A percentile compares a stretch with the other conserved stretches of the same genome.
These are phyloP conservation scores for Fusarium miscanthi DNA, from an alignment of 2,329 filamentous ascomycete species.

Conservation along the genomic window DNA sequence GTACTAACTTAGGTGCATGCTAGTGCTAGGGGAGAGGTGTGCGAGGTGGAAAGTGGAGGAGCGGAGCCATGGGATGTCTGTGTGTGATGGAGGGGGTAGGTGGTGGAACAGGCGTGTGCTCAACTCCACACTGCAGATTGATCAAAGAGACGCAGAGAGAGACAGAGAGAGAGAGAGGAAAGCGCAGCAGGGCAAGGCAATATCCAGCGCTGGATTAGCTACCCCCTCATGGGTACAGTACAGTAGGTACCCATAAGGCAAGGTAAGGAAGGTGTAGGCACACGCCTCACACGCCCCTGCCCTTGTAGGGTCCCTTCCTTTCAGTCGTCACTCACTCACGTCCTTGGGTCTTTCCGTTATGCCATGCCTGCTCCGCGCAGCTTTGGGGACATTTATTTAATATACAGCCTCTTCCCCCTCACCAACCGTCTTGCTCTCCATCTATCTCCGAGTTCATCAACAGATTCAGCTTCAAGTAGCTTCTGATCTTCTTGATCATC, in stretches of 20 bases:
- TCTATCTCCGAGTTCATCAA: slow-evolving; percentile 39
- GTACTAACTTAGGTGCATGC: not conserved
- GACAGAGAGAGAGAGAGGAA: not conserved
- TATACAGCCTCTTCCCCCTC: slow-evolving; percentile 48
- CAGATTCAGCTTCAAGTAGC: slow-evolving; percentile 28
- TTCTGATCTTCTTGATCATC: slow-evolving; percentile 31
- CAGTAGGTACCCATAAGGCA: not conserved
- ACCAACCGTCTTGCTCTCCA: slow-evolving; percentile 34
- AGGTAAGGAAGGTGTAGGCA: not conserved
- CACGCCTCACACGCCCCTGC: not conserved
- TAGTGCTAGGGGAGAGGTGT: slow-evolving; percentile 10
- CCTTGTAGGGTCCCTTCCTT: slow-evolving; percentile 19
- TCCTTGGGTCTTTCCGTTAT: slow-evolving; percentile 22
- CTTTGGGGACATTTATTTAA: slow-evolving; percentile 50
- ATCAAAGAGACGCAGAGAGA: slow-evolving; percentile 8
- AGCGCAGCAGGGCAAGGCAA: slow-evolving; percentile 4
- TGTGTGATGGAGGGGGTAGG: slow-evolving; percentile 8
- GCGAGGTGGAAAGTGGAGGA: slow-evolving; percentile 1
- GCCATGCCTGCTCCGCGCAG: slow-evolving; percentile 29
- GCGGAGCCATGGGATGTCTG: not conserved
- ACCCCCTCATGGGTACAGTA: slow-evolving; percentile 14
- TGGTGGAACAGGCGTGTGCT: slow-evolving; percentile 3
- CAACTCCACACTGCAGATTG: slow-evolving; percentile 7
- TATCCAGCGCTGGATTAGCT: slow-evolving; percentile 6
- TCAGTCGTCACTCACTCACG: slow-evolving; percentile 28